Evolutionary conservation across 139 green algal species (phyloP), one percentile per base, ranked within the genome.

Genomic region (Deuterostichococcus epilithicus): DNA sequence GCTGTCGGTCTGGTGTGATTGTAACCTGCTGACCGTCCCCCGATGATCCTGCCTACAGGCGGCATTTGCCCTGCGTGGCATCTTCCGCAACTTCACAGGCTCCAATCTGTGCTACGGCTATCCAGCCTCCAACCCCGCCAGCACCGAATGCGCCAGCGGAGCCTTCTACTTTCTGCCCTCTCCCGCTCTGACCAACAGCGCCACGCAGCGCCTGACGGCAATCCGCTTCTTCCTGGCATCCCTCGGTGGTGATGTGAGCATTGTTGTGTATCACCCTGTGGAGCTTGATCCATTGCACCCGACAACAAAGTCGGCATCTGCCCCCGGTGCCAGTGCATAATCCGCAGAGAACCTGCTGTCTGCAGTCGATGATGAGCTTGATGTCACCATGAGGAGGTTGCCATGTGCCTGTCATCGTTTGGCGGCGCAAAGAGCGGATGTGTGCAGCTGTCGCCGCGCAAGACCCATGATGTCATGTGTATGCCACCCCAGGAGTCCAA

Each of bases 401-500:
- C 42, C 42, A 52, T 8, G 8, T 52, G 42, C 42, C 13, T 52
- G 52, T 30, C 52, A 30, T 25, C 52, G 28, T 28, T 20, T n/a
- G 26, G 52, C 18, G 18, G 52, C 3, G 18, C 3, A 30, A 28
- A 52, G 42, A 52, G 42, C 8, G 13, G 42, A 5, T 28, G 18
- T 28, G 8, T 5, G 26, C 13, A 28, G 52, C 52, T 63, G 8
- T 5, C 10, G 26, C 18, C 18, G 52, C 52, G 18, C 18, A 52
- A 52, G 42, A 13, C 13, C 42, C 8, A 8, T 52, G 42, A 13
- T 23, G 8, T 13, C 42, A 52, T 52, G 42, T 63, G 52, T n/a
- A n/a, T n/a, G n/a, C n/a, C n/a, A n/a, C n/a, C 52, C 18, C 52
- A 83, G n/a, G 78, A 83, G 72, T 36, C 70, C 22, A 67, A 78